phyloP scores from a whole-genome alignment of 2,329 filamentous ascomycete genomes.

The Pseudogymnoascus sp. region DNA sequence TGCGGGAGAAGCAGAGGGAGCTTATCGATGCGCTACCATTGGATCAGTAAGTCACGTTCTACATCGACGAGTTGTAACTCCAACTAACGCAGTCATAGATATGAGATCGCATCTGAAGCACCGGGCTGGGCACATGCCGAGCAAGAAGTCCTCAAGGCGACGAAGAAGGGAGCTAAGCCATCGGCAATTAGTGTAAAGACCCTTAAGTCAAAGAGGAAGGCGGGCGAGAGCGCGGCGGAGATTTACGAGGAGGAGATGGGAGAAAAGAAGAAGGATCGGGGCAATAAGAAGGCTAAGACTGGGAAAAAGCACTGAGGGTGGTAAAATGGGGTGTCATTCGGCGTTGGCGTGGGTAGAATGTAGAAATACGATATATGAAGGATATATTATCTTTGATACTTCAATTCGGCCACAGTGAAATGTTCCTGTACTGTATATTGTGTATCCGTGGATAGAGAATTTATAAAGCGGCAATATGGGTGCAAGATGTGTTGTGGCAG shows the following conservation, averaged over 20 bases:
- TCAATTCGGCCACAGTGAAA: neutral
- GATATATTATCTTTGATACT: conserved; percentile 4
- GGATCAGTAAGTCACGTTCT: conserved; percentile 56
- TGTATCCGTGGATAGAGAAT: neutral
- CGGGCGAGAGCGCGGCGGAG: conserved; percentile 46
- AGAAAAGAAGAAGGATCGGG: conserved; percentile 34
- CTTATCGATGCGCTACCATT: conserved; percentile 85
- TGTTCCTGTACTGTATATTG: neutral
- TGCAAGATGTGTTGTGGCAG: neutral
- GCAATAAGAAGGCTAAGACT: conserved; percentile 46
- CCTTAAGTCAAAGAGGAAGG: conserved; percentile 70
- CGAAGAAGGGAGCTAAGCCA: conserved; percentile 46
- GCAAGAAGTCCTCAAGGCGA: conserved; percentile 56
- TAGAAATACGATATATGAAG: conserved; percentile 3
- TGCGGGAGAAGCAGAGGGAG: conserved; percentile 73
- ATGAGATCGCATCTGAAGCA: conserved; percentile 54
- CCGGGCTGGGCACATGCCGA: conserved; percentile 63
- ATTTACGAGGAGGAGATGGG: conserved; percentile 53
- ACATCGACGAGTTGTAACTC: neutral
- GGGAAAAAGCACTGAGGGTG: conserved; percentile 19
- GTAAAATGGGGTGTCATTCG: neutral
- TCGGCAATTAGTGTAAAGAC: conserved; percentile 74
- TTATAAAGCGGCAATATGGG: neutral
- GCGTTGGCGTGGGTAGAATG: conserved; percentile 1
- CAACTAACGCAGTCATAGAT: conserved; percentile 35